A percentile compares a stretch with the other conserved stretches of the same genome.
Evolutionary conservation across 768 basidiomycete genomes (phyloP).

Genomic region (Macrolepiota fuliginosa): DNA sequence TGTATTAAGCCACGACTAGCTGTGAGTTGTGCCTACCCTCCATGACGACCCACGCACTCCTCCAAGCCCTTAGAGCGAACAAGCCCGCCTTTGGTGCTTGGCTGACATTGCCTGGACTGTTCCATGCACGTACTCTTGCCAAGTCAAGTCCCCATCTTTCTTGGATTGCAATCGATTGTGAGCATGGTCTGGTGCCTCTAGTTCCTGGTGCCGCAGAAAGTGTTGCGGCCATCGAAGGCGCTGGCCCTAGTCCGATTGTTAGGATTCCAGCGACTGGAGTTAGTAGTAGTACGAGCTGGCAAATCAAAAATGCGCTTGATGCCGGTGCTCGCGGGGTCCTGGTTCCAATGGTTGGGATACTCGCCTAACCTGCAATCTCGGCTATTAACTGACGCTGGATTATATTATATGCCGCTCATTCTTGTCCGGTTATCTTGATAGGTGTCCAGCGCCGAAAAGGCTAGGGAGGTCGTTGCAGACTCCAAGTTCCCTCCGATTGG

Average conservation of each 20-base stretch:
- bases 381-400: neutral
- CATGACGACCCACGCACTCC: constrained; percentile 55
- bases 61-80: constrained; percentile 48
- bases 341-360: constrained; percentile 57
- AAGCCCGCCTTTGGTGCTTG: constrained; percentile 68
- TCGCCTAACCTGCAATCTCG: neutral
- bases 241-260: constrained; percentile 54
- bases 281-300: constrained; percentile 57
- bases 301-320: constrained; percentile 71
- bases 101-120: constrained; percentile 58
- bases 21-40: neutral
- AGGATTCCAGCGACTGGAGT: constrained; percentile 64
- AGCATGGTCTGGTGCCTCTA: constrained; percentile 60
- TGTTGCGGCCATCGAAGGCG: constrained; percentile 51
- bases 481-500: constrained; percentile 62
- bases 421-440: constrained; percentile 17
- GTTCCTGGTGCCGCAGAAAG: constrained; percentile 56
- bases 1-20: neutral
- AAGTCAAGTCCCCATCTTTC: constrained; percentile 53
- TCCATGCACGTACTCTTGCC: constrained; percentile 58
- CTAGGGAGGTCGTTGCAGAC: constrained; percentile 52
- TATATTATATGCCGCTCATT: neutral
- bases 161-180: constrained; percentile 68
- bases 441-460: constrained; percentile 59
- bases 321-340: constrained; percentile 64